These are phyloP conservation scores for thale cress (Arabidopsis thaliana) DNA, from an alignment of 345 rosid genomes.

Conservation along the genomic window TAIR10.1 NC_003075.7:9457501-9458000, in stretches of 20 bases:
- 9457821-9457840: slow-evolving; percentile 26
- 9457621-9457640: slow-evolving; percentile 30
- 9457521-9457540: slow-evolving; percentile 43
- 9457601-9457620: slow-evolving; percentile 61
- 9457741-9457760: slow-evolving; percentile 32
- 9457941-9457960: slow-evolving; percentile 38
- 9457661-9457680: slow-evolving; percentile 21
- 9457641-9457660: slow-evolving; percentile 46
- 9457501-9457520: slow-evolving; percentile 29
- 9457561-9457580: slow-evolving; percentile 40
- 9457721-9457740: slow-evolving; percentile 34
- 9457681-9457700: slow-evolving; percentile 20
- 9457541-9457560: slow-evolving; percentile 19
- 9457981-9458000: neutral
- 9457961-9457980: slow-evolving; percentile 21
- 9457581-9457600: slow-evolving; percentile 45
- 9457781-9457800: neutral
- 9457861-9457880: slow-evolving; percentile 16
- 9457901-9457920: slow-evolving; percentile 7
- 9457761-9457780: slow-evolving; percentile 25
- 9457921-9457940: slow-evolving; percentile 23
- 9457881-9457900: slow-evolving; percentile 12
- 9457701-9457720: slow-evolving; percentile 27
- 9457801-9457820: slow-evolving; percentile 8
- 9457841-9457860: slow-evolving; percentile 36